A percentile compares a stretch with the other conserved stretches of the same genome.
Evolutionary conservation across 2,329 filamentous ascomycete species (phyloP).

Genomic region (Nemania bipapillata): DNA sequence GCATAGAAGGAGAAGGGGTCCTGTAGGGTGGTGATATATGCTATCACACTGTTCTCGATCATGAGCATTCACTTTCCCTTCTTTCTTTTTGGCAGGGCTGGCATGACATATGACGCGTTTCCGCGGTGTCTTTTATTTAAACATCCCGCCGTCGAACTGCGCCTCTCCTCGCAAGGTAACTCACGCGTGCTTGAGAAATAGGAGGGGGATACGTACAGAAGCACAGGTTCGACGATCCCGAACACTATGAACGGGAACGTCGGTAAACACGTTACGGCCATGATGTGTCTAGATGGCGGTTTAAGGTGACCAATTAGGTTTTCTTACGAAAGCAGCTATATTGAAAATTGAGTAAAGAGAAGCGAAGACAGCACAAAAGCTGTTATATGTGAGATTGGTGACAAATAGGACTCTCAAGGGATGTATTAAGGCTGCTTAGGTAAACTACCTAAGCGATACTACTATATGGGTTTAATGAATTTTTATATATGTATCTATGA

Average conservation of each 20-base stretch:
- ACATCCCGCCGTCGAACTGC: neutral
- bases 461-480: constrained; percentile 14
- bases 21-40: constrained; percentile 42
- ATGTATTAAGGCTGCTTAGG: neutral
- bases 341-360: neutral
- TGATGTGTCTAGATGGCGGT: constrained; percentile 14
- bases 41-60: constrained; percentile 37
- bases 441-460: too few relatives aligned
- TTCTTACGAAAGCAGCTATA: neutral
- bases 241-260: constrained; percentile 45
- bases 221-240: constrained; percentile 46
- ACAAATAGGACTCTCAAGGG: neutral
- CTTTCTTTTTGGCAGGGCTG: neutral
- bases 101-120: neutral
- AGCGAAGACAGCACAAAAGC: neutral
- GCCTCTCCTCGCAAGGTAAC: neutral
- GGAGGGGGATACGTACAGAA: constrained; percentile 41
- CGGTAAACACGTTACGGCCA: constrained; percentile 43
- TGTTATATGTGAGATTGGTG: neutral
- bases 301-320: neutral
- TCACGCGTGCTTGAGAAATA: constrained; percentile 16
- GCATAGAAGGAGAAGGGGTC: constrained; percentile 48
- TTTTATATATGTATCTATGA: neutral
- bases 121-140: neutral
- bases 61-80: neutral